Percentiles rank a stretch among this genome's conserved stretches.
Conservation (phyloP, 2,329 filamentous ascomycete species). For the Corynespora cassiicola region DNA sequence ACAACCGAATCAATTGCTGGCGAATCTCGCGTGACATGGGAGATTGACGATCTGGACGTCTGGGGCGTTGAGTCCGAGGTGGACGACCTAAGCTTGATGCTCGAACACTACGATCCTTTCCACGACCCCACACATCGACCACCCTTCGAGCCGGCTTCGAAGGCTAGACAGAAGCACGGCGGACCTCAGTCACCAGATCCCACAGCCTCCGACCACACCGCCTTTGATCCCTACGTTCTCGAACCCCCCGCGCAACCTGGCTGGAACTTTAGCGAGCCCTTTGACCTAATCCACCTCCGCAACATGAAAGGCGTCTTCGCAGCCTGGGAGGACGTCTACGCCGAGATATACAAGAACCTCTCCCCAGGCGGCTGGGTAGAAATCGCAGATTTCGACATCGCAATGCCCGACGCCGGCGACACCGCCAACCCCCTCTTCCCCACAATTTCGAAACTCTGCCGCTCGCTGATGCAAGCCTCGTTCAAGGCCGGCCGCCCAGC, state of each 20-base stretch:
- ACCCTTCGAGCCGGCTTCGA: constrained; percentile 23
- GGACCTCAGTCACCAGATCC: constrained; percentile 26
- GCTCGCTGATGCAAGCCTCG: constrained; percentile 43
- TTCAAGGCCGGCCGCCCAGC: constrained; percentile 49
- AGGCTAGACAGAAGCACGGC: constrained; percentile 9
- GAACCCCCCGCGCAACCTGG: constrained; percentile 30
- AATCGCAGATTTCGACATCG: constrained; percentile 49
- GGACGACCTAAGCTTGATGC: constrained; percentile 30
- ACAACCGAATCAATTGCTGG: constrained; percentile 50
- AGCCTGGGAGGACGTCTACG: constrained; percentile 55
- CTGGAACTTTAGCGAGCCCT: constrained; percentile 57
- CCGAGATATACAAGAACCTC: constrained; percentile 53
- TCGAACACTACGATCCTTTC: constrained; percentile 32
- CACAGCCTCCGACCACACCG: too few relatives aligned
- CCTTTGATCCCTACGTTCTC: constrained; percentile 29
- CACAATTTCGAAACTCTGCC: constrained; percentile 33
- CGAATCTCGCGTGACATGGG: constrained; percentile 37
- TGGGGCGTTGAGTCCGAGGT: constrained; percentile 34
- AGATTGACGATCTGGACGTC: constrained; percentile 46
- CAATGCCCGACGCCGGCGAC: constrained; percentile 16
- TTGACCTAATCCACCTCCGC: constrained; percentile 58
- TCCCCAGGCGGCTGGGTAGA: constrained; percentile 56
- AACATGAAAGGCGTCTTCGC: constrained; percentile 56
- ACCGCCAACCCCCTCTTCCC: constrained; percentile 26
- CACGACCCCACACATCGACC: constrained; percentile 26